phyloP scores from a whole-genome alignment of 2,329 filamentous ascomycete species.

The Aspergillus pseudonomiae region DNA sequence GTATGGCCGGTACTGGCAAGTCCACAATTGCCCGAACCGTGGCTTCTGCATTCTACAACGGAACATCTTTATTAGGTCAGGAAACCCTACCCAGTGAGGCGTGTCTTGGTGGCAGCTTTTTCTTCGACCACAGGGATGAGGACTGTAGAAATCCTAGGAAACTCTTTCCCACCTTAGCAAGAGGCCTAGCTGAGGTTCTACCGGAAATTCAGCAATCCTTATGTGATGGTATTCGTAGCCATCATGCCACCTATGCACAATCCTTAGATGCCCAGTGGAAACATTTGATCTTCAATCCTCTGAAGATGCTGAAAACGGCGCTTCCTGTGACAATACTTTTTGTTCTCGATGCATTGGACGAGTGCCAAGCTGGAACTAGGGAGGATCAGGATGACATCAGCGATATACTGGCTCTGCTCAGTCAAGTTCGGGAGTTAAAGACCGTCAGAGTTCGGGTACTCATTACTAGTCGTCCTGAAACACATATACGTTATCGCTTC shows the following conservation, averaged over 20 bases:
- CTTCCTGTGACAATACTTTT: neutral
- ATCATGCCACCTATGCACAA: neutral
- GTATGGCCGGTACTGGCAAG: slow-evolving; percentile 39
- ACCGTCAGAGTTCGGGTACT: neutral
- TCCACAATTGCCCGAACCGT: slow-evolving; percentile 36
- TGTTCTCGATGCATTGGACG: neutral
- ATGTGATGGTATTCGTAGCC: neutral
- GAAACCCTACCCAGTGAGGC: slow-evolving; percentile 6
- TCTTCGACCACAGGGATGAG: slow-evolving; percentile 29
- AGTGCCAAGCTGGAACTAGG: neutral
- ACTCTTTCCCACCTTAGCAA: slow-evolving; percentile 31
- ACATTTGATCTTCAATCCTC: neutral
- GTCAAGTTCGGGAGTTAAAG: neutral
- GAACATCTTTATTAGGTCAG: neutral
- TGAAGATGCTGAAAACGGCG: neutral
- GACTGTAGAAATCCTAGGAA: slow-evolving; percentile 22
- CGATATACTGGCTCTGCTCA: neutral
- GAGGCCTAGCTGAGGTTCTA: slow-evolving; percentile 15
- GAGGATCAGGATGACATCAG: neutral
- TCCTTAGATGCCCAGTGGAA: neutral
- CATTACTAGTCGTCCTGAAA: neutral
- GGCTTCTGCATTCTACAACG: slow-evolving; percentile 4
- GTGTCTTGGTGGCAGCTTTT: slow-evolving; percentile 33
- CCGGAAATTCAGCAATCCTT: neutral
- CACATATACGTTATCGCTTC: neutral